Base-by-base conservation (phyloP, 1,284 basidiomycete genomes). In the Puccinia hordei region DNA sequence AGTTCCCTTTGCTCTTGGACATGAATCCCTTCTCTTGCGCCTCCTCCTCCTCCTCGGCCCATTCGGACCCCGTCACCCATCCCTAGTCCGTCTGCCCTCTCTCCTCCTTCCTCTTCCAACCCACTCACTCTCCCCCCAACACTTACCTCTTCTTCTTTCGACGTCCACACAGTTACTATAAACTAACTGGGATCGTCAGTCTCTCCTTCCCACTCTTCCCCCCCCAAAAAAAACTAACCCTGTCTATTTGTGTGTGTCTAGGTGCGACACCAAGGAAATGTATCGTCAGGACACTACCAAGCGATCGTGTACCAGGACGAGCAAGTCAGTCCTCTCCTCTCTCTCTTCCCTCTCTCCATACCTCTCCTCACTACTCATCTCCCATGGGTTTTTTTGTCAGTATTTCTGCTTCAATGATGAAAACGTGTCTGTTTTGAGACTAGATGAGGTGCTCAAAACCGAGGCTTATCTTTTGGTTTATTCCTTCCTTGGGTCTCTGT, bases 391-490 rank as follows among this genome's bases (percentile, higher is more conserved):
- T 51, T 24, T 24, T 49, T 61, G 41, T 35, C 9, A 80, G 78
- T 80, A 65, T 27, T 80, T 73, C 63, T 80, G 69, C 35, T 80
- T 80, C 41, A 80, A 73, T 66, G 78, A 80, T 38, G 49, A 53
- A 22, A n/a, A 9, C n/a, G 78, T 80, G 13, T 19, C 38, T 2
- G n/a, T 73, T 22, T 30, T 80, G 33, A 73, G 44, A 13, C 41
- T 80, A 15, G 51, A 65, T 3, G 68, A 80, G 19, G 59, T 80
- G 22, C 68, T 73, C 13, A 55, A 44, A 15, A 24, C 46, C 24
- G 78, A 80, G 51, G 78, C 78, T 19, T 80, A 80, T 66, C 61
- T 80, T 0, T 44, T 80, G 46, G 78, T 80, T 5, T 80, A 80
- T 41, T 41, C 73, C 1, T 76, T 76, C 59, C 66, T 73, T 44